A percentile compares a stretch with the other conserved stretches of the same genome.
Conservation (phyloP, 345 rosid species). For the Citrus trifoliata region DNA sequence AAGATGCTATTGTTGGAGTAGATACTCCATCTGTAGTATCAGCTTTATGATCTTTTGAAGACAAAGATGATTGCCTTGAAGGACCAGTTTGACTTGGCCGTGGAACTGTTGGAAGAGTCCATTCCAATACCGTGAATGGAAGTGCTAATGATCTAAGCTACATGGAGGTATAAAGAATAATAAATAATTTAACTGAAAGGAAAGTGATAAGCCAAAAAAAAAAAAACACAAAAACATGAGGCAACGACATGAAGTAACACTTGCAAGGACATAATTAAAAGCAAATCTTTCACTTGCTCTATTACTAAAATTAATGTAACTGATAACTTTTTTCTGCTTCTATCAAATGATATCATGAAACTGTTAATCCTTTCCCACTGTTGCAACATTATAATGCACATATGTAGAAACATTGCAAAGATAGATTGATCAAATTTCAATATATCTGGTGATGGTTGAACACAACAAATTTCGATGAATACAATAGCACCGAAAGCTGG, state of each 20-base stretch:
- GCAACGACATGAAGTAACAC: not conserved
- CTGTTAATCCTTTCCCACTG: not conserved
- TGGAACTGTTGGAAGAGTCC: slow-evolving; percentile 99
- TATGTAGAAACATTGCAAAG: not conserved
- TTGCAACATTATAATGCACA: not conserved
- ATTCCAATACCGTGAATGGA: slow-evolving; percentile 98
- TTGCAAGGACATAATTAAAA: not conserved
- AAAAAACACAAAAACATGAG: not conserved
- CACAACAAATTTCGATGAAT: not conserved
- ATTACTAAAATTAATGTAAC: not conserved
- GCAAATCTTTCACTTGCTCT: not conserved
- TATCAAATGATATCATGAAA: not conserved
- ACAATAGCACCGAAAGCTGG: not conserved
- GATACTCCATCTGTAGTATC: slow-evolving; percentile 45
- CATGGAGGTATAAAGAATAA: slow-evolving; percentile 45
- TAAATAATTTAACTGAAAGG: slow-evolving; percentile 22
- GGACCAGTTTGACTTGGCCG: slow-evolving; percentile 61
- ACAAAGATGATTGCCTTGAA: slow-evolving; percentile 41
- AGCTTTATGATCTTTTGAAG: slow-evolving; percentile 32
- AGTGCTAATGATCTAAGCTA: slow-evolving; percentile 99
- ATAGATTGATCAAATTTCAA: not conserved
- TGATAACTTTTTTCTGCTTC: not conserved
- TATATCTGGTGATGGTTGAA: not conserved
- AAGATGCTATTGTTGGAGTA: slow-evolving; percentile 41
- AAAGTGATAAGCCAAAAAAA: not conserved